phyloP scores from a whole-genome alignment of 192 early-diverging fungal genomes.

The Geranomyces michiganensis region DNA sequence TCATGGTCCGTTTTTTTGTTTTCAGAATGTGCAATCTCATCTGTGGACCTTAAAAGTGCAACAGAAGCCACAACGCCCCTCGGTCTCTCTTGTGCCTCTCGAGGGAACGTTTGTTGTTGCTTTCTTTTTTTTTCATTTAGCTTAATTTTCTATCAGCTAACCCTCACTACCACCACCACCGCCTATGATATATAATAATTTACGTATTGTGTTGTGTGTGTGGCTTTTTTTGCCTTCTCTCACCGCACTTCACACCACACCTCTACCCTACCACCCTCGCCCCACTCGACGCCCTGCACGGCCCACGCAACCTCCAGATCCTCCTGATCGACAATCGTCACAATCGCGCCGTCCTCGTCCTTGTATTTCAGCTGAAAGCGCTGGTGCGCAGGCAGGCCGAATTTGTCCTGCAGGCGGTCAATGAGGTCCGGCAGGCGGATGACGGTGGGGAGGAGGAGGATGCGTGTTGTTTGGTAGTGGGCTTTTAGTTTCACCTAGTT shows the following conservation, averaged over 20 bases:
- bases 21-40: too few species aligned
- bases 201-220: too few species aligned
- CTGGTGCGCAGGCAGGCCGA: constrained; percentile 37
- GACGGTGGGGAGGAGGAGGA: constrained; percentile 57
- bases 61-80: too few species aligned
- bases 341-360: constrained; percentile 83
- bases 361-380: constrained; percentile 73
- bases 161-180: too few species aligned
- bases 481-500: constrained; percentile 66
- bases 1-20: too few species aligned
- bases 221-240: not conserved
- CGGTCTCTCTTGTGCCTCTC: too few species aligned
- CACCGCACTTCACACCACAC: constrained; percentile 33
- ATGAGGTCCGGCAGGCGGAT: constrained; percentile 59
- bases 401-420: constrained; percentile 63
- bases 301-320: constrained; percentile 84
- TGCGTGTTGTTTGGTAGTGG: constrained; percentile 62
- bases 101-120: too few species aligned
- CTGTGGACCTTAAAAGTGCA: too few species aligned
- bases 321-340: constrained; percentile 90
- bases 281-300: constrained; percentile 54
- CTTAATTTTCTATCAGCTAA: too few species aligned
- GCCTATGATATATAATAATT: too few species aligned
- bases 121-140: too few species aligned
- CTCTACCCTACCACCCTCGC: constrained; percentile 33